Conservation (phyloP, 768 basidiomycete genomes). For the Termitomyces sp. region DNA sequence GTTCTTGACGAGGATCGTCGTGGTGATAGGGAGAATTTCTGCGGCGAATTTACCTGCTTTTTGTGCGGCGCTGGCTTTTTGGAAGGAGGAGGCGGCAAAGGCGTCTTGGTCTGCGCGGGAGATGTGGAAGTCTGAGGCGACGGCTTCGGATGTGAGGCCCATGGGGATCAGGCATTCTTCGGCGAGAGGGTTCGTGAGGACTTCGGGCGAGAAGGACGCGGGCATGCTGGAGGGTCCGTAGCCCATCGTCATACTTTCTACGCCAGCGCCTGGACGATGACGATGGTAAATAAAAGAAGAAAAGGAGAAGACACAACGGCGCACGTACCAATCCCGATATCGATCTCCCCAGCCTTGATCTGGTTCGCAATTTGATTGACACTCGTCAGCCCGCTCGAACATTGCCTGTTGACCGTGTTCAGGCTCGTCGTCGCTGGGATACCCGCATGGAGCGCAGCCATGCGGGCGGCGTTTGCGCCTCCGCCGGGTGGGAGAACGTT, state of each 20-base stretch:
- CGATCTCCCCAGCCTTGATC: constrained; percentile 78
- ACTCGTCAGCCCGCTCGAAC: constrained; percentile 82
- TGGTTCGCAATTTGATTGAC: too few species aligned
- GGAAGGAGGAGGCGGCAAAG: constrained; percentile 82
- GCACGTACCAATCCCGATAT: constrained; percentile 79
- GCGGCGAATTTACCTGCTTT: constrained; percentile 77
- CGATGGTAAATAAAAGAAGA: constrained; percentile 71
- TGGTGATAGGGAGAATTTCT: constrained; percentile 82
- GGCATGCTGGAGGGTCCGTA: constrained; percentile 53
- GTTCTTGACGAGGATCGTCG: constrained; percentile 49
- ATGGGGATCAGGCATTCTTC: constrained; percentile 88
- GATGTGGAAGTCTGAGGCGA: constrained; percentile 73
- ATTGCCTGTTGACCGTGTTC: constrained; percentile 88
- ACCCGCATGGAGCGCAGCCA: constrained; percentile 83
- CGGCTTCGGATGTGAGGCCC: constrained; percentile 96
- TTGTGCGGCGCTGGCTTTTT: constrained; percentile 77
- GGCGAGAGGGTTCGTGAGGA: constrained; percentile 64
- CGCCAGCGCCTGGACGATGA: constrained; percentile 37
- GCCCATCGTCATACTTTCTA: constrained; percentile 86
- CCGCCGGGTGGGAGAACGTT: constrained; percentile 88
- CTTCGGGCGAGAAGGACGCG: constrained; percentile 57
- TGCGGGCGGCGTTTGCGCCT: constrained; percentile 77
- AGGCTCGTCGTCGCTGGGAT: constrained; percentile 74
- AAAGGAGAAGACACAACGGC: constrained; percentile 57
- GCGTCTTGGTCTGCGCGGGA: constrained; percentile 76